Base-by-base conservation (phyloP, 108 stramenopile genomes). In the Seminavis robusta region DNA sequence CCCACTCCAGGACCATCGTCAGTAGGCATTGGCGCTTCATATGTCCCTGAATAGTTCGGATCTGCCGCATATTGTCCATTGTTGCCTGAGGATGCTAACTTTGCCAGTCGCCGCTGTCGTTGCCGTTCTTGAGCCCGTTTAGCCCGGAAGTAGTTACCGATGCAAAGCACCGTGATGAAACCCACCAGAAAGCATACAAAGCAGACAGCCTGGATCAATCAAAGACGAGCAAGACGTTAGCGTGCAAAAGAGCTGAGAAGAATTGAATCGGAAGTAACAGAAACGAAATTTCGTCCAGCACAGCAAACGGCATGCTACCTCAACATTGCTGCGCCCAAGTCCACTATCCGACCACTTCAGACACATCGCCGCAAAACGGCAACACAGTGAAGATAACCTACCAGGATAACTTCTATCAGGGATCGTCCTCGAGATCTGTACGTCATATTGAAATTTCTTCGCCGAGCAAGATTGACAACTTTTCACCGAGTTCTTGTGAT, bases 71-170 rank as follows among this genome's bases (percentile, higher is more conserved):
- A n/a, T n/a, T n/a, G n/a, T n/a, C n/a, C n/a, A n/a, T n/a, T n/a
- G n/a, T n/a, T n/a, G n/a, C n/a, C n/a, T n/a, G n/a, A n/a, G 10
- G 54, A 36, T 36, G 80, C 83, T 49, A 85, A 64, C 52, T 86
- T 88, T 13, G 84, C 80, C 51, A 86, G 61, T 69, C 87, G 83
- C 47, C 85, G 63, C 59, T 92, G 87, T 46, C 81, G 52, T 65
- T 92, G 91, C 56, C 91, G 67, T 68, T 92, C 91, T 67, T 87
- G 84, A 51, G 91, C 91, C 38, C 91, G 74, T 48, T 92, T 92
- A 1, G 91, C 91, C 28, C 91, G 77, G 64, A 84, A 89, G 59
- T 89, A 92, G 55, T 92, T 92, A 19, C 91, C 91, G 41, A 92
- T 85, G 52, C 91, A 92, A 6, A 92, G 70, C 0, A 92, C 87